A percentile compares a stretch with the other conserved stretches of the same genome.
Evolutionary conservation across 2,329 filamentous ascomycete species (phyloP).

Genomic region (Paraphaeosphaeria sporulosa): DNA sequence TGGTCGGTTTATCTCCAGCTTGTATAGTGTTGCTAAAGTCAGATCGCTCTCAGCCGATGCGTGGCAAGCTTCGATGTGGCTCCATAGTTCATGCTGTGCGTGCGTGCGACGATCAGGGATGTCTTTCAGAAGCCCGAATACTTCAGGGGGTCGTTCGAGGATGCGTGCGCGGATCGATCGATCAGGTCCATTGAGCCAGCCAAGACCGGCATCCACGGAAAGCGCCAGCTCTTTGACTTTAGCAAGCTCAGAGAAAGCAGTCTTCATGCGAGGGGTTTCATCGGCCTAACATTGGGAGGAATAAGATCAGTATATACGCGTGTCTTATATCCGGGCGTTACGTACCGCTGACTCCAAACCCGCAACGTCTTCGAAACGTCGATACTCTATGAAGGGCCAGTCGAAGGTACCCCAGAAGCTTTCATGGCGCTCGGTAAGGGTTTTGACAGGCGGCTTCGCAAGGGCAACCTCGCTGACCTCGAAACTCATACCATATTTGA

Average conservation of each 20-base stretch:
- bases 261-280: constrained; percentile 67
- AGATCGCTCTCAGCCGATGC: constrained; percentile 29
- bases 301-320: not conserved
- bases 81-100: constrained; percentile 49
- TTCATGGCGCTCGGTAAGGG: constrained; percentile 60
- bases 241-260: constrained; percentile 64
- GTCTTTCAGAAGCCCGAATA: constrained; percentile 56
- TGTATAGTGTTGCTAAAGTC: constrained; percentile 39
- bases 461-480: constrained; percentile 67
- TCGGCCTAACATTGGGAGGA: constrained; percentile 55
- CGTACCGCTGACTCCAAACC: constrained; percentile 63
- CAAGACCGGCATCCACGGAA: constrained; percentile 72
- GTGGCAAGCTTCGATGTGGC: constrained; percentile 36
- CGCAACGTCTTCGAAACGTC: constrained; percentile 66
- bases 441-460: constrained; percentile 63
- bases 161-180: constrained; percentile 58
- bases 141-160: constrained; percentile 51
- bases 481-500: constrained; percentile 71
- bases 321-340: not conserved
- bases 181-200: constrained; percentile 71
- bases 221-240: constrained; percentile 70
- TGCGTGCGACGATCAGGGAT: constrained; percentile 49
- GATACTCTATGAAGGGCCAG: constrained; percentile 68
- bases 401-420: constrained; percentile 71
- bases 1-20: constrained; percentile 28